Conservation (phyloP, 208 protist species). For the Porcisia hertigi region DNA sequence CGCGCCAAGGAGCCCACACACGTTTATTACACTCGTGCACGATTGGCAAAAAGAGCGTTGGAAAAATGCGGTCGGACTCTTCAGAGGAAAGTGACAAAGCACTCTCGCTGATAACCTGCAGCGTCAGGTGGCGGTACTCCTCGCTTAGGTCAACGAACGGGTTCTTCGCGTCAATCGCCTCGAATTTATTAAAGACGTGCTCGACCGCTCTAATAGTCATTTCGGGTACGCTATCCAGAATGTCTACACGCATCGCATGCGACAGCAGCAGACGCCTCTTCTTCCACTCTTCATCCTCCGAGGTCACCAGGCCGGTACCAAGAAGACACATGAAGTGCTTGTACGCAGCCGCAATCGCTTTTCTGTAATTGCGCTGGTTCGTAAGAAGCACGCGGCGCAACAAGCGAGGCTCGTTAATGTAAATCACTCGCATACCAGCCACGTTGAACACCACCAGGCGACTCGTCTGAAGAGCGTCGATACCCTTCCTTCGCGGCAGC, state of each 20-base stretch:
- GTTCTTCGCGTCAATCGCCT: slow-evolving; percentile 11
- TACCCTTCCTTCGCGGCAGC: slow-evolving; percentile 16
- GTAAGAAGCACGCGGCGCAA: slow-evolving; percentile 83
- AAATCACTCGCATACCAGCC: slow-evolving; percentile 76
- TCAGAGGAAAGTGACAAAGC: slow-evolving; percentile 78
- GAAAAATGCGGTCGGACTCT: slow-evolving; percentile 88
- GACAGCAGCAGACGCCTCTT: slow-evolving; percentile 82
- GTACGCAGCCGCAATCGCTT: slow-evolving; percentile 82
- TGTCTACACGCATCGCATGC: slow-evolving; percentile 85
- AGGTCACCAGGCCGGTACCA: slow-evolving; percentile 85
- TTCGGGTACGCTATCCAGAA: slow-evolving; percentile 79
- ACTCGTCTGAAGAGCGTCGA: slow-evolving; percentile 19
- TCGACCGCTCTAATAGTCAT: slow-evolving; percentile 68
- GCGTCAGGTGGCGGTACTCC: slow-evolving; percentile 91
- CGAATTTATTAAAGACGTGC: slow-evolving; percentile 71
- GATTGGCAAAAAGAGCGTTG: slow-evolving; percentile 88
- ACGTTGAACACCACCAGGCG: slow-evolving; percentile 80
- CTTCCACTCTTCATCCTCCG: slow-evolving; percentile 89
- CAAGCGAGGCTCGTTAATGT: slow-evolving; percentile 81
- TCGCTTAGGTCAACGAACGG: slow-evolving; percentile 83
- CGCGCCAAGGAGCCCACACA: slow-evolving; percentile 88
- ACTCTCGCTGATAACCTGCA: slow-evolving; percentile 89
- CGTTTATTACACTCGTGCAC: slow-evolving; percentile 90
- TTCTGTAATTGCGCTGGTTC: slow-evolving; percentile 87
- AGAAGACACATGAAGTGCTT: slow-evolving; percentile 91